Conservation (phyloP, 2,329 filamentous ascomycete species). For the Macroventuria anomochaeta region DNA sequence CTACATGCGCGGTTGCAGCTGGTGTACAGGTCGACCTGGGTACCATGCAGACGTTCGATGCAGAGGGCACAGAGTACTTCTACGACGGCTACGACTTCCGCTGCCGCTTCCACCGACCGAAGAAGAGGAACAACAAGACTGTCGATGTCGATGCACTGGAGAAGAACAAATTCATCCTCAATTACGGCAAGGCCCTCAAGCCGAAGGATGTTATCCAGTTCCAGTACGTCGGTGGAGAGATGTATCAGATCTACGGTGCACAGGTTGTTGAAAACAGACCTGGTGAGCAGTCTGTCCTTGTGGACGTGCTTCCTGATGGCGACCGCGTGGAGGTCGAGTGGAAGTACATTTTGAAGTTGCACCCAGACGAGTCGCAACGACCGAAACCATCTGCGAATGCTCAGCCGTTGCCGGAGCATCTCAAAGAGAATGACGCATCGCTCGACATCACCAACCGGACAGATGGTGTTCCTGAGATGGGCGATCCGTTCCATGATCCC, state of each 20-base stretch:
- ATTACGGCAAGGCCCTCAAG: conserved; percentile 71
- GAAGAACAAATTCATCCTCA: conserved; percentile 69
- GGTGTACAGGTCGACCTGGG: conserved; percentile 91
- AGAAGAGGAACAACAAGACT: conserved; percentile 84
- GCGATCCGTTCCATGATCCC: conserved; percentile 56
- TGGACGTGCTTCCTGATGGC: conserved; percentile 86
- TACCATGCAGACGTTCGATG: conserved; percentile 82
- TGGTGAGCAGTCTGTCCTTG: conserved; percentile 75
- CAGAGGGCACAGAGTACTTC: conserved; percentile 91
- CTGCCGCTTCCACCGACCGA: conserved; percentile 91
- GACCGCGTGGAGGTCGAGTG: conserved; percentile 80
- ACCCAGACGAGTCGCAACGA: conserved; percentile 72
- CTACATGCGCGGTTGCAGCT: conserved; percentile 89
- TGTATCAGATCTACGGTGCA: conserved; percentile 91
- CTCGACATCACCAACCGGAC: conserved; percentile 55
- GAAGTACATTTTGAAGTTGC: conserved; percentile 80
- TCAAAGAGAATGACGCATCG: conserved; percentile 56
- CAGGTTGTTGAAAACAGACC: conserved; percentile 82
- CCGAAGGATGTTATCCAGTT: conserved; percentile 82
- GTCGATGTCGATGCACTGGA: conserved; percentile 73
- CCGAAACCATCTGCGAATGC: conserved; percentile 78
- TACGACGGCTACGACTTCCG: conserved; percentile 91
- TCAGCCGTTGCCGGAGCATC: conserved; percentile 68
- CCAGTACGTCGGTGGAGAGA: conserved; percentile 75
- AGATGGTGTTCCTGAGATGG: conserved; percentile 57